Base-by-base conservation (phyloP, 352 stramenopile species). In the Phytophthora constricta region DNA sequence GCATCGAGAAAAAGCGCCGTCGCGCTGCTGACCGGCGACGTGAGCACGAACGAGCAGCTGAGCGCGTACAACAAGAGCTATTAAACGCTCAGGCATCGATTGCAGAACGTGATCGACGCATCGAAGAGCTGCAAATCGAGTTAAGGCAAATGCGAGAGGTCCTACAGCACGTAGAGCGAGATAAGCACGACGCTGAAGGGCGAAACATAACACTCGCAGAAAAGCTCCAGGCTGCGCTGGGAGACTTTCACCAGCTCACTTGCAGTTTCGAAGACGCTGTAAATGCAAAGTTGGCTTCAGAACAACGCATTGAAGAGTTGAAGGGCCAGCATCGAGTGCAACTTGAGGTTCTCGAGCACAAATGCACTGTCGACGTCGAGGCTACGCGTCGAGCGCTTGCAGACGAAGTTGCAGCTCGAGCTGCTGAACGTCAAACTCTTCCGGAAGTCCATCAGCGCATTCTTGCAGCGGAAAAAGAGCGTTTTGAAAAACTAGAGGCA, bases 1-100 rank as follows among this genome's bases (percentile, higher is more conserved):
- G 80, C 25, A 76, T 95, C 14, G 75, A 89, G 25, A 91, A 91
- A 70, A 95, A 95, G 62, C 80, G 83, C 23, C 71, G 77, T 46
- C 82, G 87, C 3, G 87, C 87, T 47, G 61, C 56, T 33, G 85
- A 93, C 47, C 76, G 87, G 2, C 72, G 86, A 2, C 75, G 68
- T 4, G 86, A 95, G 53, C 78, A 88, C 54, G 85, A 93, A 19
- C 57, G 54, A 34, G 52, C 77, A 54, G 69, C 83, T 8, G 77
- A 85, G 7, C 74, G 53, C 25, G 73, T 92, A 10, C 76, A 79
- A 17, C 26, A 62, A 1, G 76, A 91, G 28, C 54, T 90, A 1
- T 19, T 23, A 1, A 62, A 75, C 39, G 58, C 65, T 53, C 47
- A 51, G 19, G 39, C 20, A 45, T 62, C 65, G n/a, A 53, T 60